Base-by-base conservation (phyloP, 352 stramenopile species). In the Saprolegnia diclina region DNA sequence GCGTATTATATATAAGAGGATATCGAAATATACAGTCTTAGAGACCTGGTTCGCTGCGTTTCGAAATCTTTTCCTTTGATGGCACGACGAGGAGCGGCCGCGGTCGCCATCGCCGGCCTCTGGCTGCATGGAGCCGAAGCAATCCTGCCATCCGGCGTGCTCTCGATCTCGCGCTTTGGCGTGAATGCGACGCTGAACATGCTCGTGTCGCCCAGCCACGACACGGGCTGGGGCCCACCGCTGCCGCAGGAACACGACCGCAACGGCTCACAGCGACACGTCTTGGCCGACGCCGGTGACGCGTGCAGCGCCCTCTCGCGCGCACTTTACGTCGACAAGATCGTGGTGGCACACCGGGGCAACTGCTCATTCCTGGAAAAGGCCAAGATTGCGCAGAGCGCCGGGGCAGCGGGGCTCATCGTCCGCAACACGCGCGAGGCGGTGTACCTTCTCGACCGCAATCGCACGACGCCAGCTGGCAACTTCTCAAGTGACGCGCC, bases 361-460 rank as follows among this genome's bases (percentile, higher is more conserved):
- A 89, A 90, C 63, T 92, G 84, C 69, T 89, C 82, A 24, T 92
- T 90, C 65, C 66, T 90, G 22, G 37, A 77, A 4, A 92, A 92
- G 70, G 81, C 84, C 19, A 57, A 76, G 14, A 35, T 72, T 56
- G 84, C 82, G 13, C 81, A 89, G 62, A 71, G 72, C 2, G 77
- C 81, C 0, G 84, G 84, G 3, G 84, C 84, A 14, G 76, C 69
- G 11, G 84, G 74, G 4, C 52, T 92, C 29, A 73, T 92, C 21
- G 73, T 92, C 1, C 74, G 81, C 56, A 80, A 79, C 48, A 89
- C 84, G 1, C 82, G 82, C 35, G 68, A 75, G 37, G 81, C 82
- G 6, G 74, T 88, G 19, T 92, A 88, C 72, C 71, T 81, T 19
- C 71, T 90, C 29, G 65, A 73, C 22, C 76, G 75, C 71, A 74